A percentile compares a stretch with the other conserved stretches of the same genome.
Conservation (phyloP, 2,329 filamentous ascomycete genomes). For the Sphaerulina vaccinii region DNA sequence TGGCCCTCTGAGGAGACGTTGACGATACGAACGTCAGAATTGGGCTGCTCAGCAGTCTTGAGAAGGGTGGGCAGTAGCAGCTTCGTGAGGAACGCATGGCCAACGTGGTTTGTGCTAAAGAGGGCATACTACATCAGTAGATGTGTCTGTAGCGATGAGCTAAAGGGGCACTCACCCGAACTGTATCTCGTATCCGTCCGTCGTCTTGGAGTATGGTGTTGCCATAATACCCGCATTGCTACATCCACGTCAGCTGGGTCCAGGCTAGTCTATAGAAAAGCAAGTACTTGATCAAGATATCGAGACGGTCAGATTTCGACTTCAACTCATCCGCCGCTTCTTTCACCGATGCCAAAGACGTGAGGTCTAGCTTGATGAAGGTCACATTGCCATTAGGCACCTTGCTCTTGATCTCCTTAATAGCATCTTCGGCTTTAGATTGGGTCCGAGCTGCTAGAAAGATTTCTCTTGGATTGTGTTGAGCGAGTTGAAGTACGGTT, state of each 20-base stretch:
- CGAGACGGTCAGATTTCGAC: constrained; percentile 40
- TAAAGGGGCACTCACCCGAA: constrained; percentile 38
- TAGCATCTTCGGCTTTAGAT: constrained; percentile 44
- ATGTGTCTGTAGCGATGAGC: background rate
- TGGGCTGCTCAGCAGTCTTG: constrained; percentile 38
- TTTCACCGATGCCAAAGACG: constrained; percentile 53
- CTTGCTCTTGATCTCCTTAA: constrained; percentile 40
- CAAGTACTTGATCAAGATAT: constrained; percentile 28
- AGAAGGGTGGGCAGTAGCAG: constrained; percentile 47
- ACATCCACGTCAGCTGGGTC: constrained; percentile 33
- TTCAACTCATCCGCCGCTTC: constrained; percentile 44
- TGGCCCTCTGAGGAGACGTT: constrained; percentile 42
- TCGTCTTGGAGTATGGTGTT: constrained; percentile 39
- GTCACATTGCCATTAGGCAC: constrained; percentile 43
- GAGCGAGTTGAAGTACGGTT: constrained; percentile 46
- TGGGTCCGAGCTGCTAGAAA: constrained; percentile 49
- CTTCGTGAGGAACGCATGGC: constrained; percentile 49
- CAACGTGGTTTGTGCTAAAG: constrained; percentile 48
- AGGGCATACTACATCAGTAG: background rate
- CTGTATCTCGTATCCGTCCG: constrained; percentile 53
- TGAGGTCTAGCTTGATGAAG: constrained; percentile 51
- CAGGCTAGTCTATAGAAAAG: constrained; percentile 15
- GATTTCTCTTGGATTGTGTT: constrained; percentile 47
- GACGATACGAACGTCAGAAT: constrained; percentile 48
- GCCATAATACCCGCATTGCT: constrained; percentile 43